Percentiles rank a stretch among this genome's conserved stretches.
These are phyloP conservation scores for Gyromitra esculenta DNA, from an alignment of 2,329 filamentous ascomycete species.

Conservation along the genomic window DNA sequence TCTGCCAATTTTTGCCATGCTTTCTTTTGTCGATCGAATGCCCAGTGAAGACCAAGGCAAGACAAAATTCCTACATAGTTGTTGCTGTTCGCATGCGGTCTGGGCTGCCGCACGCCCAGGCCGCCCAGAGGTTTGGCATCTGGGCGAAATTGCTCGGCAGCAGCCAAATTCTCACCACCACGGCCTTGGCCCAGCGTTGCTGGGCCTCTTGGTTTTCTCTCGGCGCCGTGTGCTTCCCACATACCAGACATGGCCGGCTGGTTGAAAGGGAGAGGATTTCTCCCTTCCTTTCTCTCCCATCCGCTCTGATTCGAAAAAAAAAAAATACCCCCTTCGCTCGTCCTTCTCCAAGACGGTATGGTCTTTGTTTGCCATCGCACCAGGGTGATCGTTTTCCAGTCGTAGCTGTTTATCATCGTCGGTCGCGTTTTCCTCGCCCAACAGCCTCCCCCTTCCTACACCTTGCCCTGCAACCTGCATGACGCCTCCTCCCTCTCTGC, in stretches of 20 bases:
- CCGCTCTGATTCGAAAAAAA: conserved; percentile 29
- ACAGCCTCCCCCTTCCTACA: conserved; percentile 12
- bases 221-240: conserved; percentile 45
- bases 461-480: conserved; percentile 38
- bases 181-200: conserved; percentile 44
- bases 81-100: conserved; percentile 47
- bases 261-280: conserved; percentile 44
- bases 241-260: conserved; percentile 48
- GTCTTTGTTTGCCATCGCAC: conserved; percentile 34
- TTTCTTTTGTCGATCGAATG: conserved; percentile 22
- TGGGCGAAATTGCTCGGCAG: conserved; percentile 41
- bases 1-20: conserved; percentile 12
- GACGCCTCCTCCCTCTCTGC: conserved; percentile 38
- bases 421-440: conserved; percentile 42
- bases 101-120: conserved; percentile 50
- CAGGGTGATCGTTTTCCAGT: conserved; percentile 44
- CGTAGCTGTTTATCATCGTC: conserved; percentile 37
- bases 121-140: conserved; percentile 51
- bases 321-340: conserved; percentile 15
- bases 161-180: conserved; percentile 41
- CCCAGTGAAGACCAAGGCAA: conserved; percentile 26
- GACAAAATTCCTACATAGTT: conserved; percentile 22
- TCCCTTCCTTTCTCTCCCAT: conserved; percentile 33
- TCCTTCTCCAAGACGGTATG: conserved; percentile 37
- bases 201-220: conserved; percentile 51